Percentiles rank a stretch among this genome's conserved stretches.
phyloP scores from a whole-genome alignment of 768 basidiomycete species.

The Roridomyces roridus region DNA sequence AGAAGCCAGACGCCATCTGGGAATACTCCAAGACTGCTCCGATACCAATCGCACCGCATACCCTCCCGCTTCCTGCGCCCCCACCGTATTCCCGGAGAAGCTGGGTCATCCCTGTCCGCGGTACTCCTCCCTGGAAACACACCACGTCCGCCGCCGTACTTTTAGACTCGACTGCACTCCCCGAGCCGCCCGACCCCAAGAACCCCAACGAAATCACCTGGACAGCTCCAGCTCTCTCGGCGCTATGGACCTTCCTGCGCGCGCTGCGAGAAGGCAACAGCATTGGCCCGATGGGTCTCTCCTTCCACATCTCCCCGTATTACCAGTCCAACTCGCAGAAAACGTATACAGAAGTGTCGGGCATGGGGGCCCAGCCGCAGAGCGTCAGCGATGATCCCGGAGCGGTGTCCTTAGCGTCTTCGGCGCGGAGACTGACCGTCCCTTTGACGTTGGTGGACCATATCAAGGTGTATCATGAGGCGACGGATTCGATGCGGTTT shows the following conservation, averaged over 20 bases:
- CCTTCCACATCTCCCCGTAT: conserved; percentile 47
- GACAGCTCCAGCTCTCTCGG: conserved; percentile 47
- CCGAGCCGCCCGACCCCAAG: conserved; percentile 25
- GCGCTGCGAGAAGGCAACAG: conserved; percentile 40
- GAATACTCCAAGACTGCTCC: conserved; percentile 43
- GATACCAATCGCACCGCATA: conserved; percentile 43
- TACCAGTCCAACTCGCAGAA: conserved; percentile 21
- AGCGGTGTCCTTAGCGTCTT: conserved; percentile 9
- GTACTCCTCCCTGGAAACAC: conserved; percentile 53
- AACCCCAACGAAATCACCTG: conserved; percentile 45
- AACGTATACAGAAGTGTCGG: conserved; percentile 16
- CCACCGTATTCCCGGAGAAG: conserved; percentile 47
- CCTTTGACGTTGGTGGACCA: conserved; percentile 47
- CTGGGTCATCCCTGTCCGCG: conserved; percentile 67
- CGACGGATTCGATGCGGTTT: conserved; percentile 50
- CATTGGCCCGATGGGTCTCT: conserved; percentile 55
- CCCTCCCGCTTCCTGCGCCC: conserved; percentile 32
- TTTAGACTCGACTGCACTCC: conserved; percentile 26
- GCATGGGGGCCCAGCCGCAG: conserved; percentile 21
- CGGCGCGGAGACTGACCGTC: conserved; percentile 15
- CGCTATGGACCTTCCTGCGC: conserved; percentile 59
- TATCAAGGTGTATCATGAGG: conserved; percentile 68
- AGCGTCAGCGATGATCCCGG: too few species aligned
- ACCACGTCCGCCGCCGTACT: conserved; percentile 51
- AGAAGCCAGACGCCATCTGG: conserved; percentile 29